Evolutionary conservation across 768 basidiomycete genomes (phyloP), one percentile per base, ranked within the genome.

Genomic region (Thelephora ganbajun): DNA sequence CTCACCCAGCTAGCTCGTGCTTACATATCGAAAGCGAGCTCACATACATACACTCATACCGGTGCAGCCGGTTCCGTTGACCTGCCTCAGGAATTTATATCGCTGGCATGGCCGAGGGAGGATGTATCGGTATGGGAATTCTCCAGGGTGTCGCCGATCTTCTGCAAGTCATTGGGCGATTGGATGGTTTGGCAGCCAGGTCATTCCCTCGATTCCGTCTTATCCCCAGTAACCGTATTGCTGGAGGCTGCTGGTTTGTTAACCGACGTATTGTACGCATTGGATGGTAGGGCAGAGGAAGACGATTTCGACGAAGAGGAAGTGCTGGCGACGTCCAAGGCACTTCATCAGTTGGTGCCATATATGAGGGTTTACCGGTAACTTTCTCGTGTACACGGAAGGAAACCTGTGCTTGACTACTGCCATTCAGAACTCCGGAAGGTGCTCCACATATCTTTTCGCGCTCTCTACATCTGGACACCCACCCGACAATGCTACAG

Each of bases 231-330:
- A 57, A 64, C 49, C 58, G 60, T 88, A 41, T 55, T 89, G 48
- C 74, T 79, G 41, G 86, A 89, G 60, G 74, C 75, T 5, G 77
- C 82, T 1, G 77, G 79, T 0, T 72, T 82, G 5, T 55, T 83
- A 50, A 80, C 77, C 57, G 86, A 88, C 52, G 70, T 85, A 4
- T 70, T 85, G 12, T 79, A 83, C 54, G 83, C 85, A 52, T 69
- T 81, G 43, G 83, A 86, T 51, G 72, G 74, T 18, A 67, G 59
- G 2, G 58, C 48, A 11, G 57, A 61, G 13, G 59, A 74, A 48
- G 79, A 79, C 11, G 82, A 86, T 34, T 72, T 83, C 54, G 80
- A 83, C 46, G 78, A 82, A 49, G 80, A 84, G 53, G 85, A 85
- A 56, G 76, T 79, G 11, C 65, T 59, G 36, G 74, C 79, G 23